Conservation (phyloP, 495 filamentous ascomycete species). For the Neurospora sp. region DNA sequence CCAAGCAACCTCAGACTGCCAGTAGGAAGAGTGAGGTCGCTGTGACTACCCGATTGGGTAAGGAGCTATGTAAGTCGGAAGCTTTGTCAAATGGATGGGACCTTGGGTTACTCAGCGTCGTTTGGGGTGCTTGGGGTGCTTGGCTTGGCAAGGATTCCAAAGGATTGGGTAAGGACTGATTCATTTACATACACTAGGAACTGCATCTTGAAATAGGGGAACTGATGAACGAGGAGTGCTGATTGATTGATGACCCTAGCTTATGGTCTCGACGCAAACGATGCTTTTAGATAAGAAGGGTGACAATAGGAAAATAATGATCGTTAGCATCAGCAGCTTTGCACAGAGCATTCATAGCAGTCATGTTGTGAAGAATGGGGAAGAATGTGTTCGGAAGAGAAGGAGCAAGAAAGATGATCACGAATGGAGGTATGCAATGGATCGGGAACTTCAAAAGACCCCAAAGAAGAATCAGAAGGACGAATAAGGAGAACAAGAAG, state of each 20-base stretch:
- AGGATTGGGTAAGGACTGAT: not conserved
- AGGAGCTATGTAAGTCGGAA: not conserved
- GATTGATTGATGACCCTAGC: too few species aligned
- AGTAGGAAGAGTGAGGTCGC: not conserved
- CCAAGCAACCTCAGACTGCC: not conserved
- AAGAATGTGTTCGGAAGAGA: too few species aligned
- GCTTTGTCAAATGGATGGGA: not conserved
- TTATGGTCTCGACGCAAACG: not conserved
- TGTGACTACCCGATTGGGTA: not conserved
- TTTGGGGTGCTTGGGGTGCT: not conserved
- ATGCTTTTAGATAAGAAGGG: not conserved
- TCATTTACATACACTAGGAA: not conserved
- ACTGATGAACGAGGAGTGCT: not conserved
- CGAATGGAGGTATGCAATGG: too few species aligned
- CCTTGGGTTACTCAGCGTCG: not conserved
- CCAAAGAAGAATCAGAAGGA: not conserved
- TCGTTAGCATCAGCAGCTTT: too few species aligned
- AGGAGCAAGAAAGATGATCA: not conserved
- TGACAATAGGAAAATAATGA: too few species aligned
- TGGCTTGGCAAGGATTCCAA: not conserved
- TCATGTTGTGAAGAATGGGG: not conserved
- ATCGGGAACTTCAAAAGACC: not conserved
- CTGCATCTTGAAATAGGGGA: not conserved
- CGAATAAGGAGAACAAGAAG: too few species aligned
- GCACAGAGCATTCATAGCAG: not conserved